Base-by-base conservation (phyloP, 306 rosid species). In the Citrullus colocynthis region DNA sequence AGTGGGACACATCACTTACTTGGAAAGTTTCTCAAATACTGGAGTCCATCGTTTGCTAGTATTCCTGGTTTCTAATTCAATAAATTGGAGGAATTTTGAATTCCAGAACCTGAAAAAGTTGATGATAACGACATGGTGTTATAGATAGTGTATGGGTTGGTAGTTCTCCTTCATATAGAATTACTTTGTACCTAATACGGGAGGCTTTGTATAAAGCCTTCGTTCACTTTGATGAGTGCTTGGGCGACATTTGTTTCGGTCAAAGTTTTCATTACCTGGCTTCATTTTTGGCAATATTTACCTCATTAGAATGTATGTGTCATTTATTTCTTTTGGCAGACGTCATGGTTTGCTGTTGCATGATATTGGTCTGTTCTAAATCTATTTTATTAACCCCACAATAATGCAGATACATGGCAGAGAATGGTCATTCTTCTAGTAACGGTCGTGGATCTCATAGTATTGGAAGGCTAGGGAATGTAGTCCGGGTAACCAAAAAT, bases 351-450 rank as follows among this genome's bases (percentile, higher is more conserved):
- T 17, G 30, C 59, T 74, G 7, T 37, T 76, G 4, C 79, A 16
- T 80, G 51, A 44, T 67, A 9, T 7, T 8, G 24, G 15, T 59
- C 48, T 37, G 49, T 9, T 37, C 63, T 52, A 12, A 48, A 21
- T 36, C 54, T 72, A 66, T 72, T 28, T 70, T 42, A 16, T 66
- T 39, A 60, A 66, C 15, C 48, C 20, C 71, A 58, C 72, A 82
- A 79, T 56, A 83, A 80, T 81, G 85, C 85, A 96, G 99, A 58
- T 96, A 87, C 86, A 87, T 96, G 97, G 96, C 89, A 51, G 98
- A 91, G 84, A 89, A 70, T 85, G 93, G 86, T 62, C 82, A 91
- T 85, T 89, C 89, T 64, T 86, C 96, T 17, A 87, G 87, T 66
- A 96, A 81, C 85, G 91, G 88, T 24, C 98, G 99, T 57, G 90